Base-by-base conservation (phyloP, 768 basidiomycete species). In the Rhodosporidiobolus odoratus region DNA sequence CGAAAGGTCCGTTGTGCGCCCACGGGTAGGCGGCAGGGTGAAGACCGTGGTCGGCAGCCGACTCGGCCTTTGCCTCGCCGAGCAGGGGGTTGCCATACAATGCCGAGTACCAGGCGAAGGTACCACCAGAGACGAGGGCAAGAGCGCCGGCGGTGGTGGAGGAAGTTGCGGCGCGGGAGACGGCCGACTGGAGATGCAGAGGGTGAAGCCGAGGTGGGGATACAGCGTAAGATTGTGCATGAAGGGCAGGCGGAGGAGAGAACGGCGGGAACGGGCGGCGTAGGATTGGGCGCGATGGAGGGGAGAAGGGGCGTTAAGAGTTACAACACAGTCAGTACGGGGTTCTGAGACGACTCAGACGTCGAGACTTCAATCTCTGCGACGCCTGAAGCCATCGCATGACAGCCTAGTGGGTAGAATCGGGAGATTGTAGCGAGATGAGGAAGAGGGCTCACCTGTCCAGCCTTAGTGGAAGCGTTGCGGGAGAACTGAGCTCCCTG, bases 81-180 rank as follows among this genome's bases (percentile, higher is more conserved):
- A 98, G 78, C 82, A 98, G 92, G 40, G 93, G 91, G 66, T 93
- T 83, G 73, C 94, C 96, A 80, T 93, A 98, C 66, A 93, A 85
- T 80, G 93, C 89, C 77, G 91, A 88, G 84, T 99, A 99, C 92
- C 92, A 96, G 65, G 91, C 92, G 80, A 96, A 86, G 57, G 95
- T 89, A 71, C 96, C 96, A 71, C 82, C 89, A 57, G 93, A 86
- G 79, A 90, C 80, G 63, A 56, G 47, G 23, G 73, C 56, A 40
- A 65, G 40, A 15, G 58, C 65, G 41, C 58, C 62, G 23, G 73
- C 73, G 37, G 67, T 43, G 40, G 58, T 53, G 58, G 48, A 61
- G 40, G 72, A 68, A 23, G 43, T 23, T 30, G 64, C 52, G 37
- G 47, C 65, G 47, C 69, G 65, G 6, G 65, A 12, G n/a, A 58